A percentile compares a stretch with the other conserved stretches of the same genome.
Evolutionary conservation across 768 basidiomycete genomes (phyloP).

Genomic region (Chalciporus pseudorubinellus): DNA sequence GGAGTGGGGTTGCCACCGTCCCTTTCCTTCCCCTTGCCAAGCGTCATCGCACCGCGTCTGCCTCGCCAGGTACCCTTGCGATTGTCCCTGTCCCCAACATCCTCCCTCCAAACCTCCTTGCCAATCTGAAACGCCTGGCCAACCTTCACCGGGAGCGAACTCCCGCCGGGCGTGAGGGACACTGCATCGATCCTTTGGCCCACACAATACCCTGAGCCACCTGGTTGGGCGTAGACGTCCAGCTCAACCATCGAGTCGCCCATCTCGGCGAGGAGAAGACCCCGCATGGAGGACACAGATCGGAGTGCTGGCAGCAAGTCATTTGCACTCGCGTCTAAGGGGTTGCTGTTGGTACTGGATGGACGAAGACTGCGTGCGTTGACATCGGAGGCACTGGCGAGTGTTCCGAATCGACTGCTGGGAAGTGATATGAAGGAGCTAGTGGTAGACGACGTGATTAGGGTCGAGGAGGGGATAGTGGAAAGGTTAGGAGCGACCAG

Average conservation of each 20-base stretch:
- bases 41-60: conserved; percentile 6
- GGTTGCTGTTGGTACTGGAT: conserved; percentile 3
- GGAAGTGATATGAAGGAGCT: conserved; percentile 25
- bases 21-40: conserved; percentile 1
- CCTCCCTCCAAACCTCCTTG: conserved; percentile 24
- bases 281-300: conserved; percentile 43
- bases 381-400: conserved; percentile 19
- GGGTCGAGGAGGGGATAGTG: conserved; percentile 26
- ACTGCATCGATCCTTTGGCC: conserved; percentile 41
- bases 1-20: conserved; percentile 7
- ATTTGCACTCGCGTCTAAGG: conserved; percentile 4
- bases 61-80: conserved; percentile 18
- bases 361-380: conserved; percentile 7
- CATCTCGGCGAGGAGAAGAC: conserved; percentile 45
- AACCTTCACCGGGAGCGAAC: conserved; percentile 14
- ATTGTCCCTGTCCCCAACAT: not conserved
- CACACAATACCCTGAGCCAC: conserved; percentile 37
- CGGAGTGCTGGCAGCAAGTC: conserved; percentile 29
- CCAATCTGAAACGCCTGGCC: conserved; percentile 15
- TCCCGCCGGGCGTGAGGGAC: conserved; percentile 31
- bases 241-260: conserved; percentile 49
- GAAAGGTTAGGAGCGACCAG: conserved; percentile 22
- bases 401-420: conserved; percentile 13
- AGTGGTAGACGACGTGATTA: conserved; percentile 22
- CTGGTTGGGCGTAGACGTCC: conserved; percentile 33